Conservation (phyloP, 2,329 filamentous ascomycete species). For the Calonectria fujianensis region DNA sequence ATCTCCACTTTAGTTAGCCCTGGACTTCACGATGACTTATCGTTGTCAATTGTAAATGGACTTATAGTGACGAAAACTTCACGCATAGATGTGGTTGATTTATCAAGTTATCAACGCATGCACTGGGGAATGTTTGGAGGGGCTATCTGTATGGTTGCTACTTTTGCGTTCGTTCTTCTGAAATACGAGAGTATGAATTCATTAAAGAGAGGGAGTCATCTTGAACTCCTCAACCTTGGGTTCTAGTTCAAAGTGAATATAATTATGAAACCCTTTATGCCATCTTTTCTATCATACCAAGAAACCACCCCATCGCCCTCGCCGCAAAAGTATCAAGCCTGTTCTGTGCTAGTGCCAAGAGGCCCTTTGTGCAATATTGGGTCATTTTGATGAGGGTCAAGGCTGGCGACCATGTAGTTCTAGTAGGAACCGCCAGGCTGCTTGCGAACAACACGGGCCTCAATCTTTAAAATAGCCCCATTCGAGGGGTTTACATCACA, state of each 20-base stretch:
- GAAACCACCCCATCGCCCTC: background rate
- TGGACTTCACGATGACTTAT: background rate
- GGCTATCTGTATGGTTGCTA: background rate
- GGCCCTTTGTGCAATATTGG: background rate
- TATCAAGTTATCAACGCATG: too few species aligned
- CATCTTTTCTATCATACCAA: background rate
- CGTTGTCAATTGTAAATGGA: background rate
- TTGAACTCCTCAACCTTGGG: background rate
- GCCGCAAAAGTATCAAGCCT: background rate
- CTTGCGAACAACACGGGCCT: background rate
- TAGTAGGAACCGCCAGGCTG: background rate
- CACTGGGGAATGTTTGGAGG: too few species aligned
- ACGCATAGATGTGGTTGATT: too few species aligned
- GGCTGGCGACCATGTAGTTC: background rate
- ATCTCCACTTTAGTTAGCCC: too few species aligned
- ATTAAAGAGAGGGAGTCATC: background rate
- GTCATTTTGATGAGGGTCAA: background rate
- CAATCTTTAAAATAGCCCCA: constrained; percentile 44
- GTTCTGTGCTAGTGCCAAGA: background rate
- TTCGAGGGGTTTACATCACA: constrained; percentile 44
- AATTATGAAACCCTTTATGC: background rate
- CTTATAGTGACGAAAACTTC: too few species aligned
- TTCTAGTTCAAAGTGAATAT: background rate
- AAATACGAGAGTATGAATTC: background rate
- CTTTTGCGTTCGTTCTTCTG: background rate